Evolutionary conservation across 78 protist genomes (phyloP).

Genomic region (Cavenderia fasciculata): DNA sequence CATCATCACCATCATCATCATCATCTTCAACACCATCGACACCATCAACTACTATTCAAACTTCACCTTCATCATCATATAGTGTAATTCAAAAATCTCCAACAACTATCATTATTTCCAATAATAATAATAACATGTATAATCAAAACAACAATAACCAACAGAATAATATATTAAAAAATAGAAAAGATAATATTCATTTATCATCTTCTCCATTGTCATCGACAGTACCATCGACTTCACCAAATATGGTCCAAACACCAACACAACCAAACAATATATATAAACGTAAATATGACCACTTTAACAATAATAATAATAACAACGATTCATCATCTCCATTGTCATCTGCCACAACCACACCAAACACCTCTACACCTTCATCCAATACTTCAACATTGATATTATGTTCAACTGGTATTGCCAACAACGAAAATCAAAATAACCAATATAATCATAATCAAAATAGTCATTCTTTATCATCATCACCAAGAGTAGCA

Average conservation of each 20-base stretch:
- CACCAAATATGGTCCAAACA: background rate
- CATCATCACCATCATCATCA: background rate
- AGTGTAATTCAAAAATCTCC: no score
- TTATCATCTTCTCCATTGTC: no score
- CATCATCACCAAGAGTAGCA: no score
- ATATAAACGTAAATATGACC: no score
- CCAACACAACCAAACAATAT: no score
- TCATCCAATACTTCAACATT: slow-evolving; percentile 1
- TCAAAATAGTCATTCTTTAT: no score
- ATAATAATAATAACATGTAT: background rate
- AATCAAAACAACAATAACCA: background rate
- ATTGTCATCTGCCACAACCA: background rate
- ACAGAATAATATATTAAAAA: background rate
- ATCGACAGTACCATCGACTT: background rate
- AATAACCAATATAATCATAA: background rate
- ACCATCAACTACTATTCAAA: background rate
- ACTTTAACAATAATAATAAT: no score
- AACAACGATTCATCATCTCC: slow-evolving; percentile 10
- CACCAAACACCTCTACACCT: background rate
- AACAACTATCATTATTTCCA: background rate
- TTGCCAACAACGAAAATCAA: background rate
- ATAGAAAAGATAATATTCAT: background rate
- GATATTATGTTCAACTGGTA: background rate
- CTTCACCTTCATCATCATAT: slow-evolving; percentile 12
- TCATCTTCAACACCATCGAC: background rate